Base-by-base conservation (phyloP, 2,329 filamentous ascomycete species). In the Hypoxylon sp. region DNA sequence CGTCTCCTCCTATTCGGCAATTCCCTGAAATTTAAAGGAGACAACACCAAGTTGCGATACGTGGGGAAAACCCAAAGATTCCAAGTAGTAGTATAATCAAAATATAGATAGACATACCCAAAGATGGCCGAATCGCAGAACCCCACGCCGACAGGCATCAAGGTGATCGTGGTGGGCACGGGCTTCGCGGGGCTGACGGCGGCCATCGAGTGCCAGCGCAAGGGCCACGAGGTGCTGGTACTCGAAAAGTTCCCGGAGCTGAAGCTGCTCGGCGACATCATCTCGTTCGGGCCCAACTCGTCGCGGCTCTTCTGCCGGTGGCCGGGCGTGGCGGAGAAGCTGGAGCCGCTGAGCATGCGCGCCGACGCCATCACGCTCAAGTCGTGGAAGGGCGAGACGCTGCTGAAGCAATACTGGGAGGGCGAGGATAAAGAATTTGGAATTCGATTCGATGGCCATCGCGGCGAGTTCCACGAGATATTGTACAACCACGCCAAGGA, bases 101-200 rank as follows among this genome's bases (percentile, higher is more conserved):
- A 7, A 26, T 26, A 48, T 24, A 41, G 8, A 37, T 48, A 57
- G n/a, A 15, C 30, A 57, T 5, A 43, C 26, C 15, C 53, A 30
- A 64, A 59, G 26, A 73, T 73, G 73, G 52, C 53, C 32, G 59
- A 70, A 56, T 67, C 73, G 53, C 71, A 70, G 37, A 68, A 70
- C 32, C 66, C 69, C 5, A 69, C 76, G 8, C 69, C 76, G 3
- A 78, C 77, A n/a, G 79, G 79, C 55, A 79, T 84, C 70, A 78
- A 77, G 46, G 79, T 84, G 39, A 73, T 84, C 11, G 78, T 84
- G 39, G 81, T 84, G 13, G 82, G 82, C 24, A 79, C 78, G 68
- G 85, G 85, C n/a, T 87, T 88, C 62, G 85, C 84, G 34, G 86
- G 86, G 19, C 80, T 88, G 13, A 82, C 85, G 15, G 84, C 85